Evolutionary conservation across 176 grass and related monocot species (phyloP).

Genomic region (Phoenix roebelenii): DNA sequence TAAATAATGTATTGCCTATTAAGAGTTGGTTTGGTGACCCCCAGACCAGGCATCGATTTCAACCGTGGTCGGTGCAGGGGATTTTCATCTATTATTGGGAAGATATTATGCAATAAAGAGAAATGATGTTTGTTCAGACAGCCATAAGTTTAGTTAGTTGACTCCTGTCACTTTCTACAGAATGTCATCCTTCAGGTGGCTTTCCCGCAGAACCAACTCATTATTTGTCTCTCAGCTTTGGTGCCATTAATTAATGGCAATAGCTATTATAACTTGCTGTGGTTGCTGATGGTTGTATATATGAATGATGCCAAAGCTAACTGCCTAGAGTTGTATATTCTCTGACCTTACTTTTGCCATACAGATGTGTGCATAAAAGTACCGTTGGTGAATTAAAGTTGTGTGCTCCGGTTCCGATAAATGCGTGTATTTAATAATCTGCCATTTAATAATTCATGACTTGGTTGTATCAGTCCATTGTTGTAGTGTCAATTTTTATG

Average conservation of each 20-base stretch:
- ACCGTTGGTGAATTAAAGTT: neutral
- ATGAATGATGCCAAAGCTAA: neutral
- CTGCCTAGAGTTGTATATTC: conserved; percentile 4
- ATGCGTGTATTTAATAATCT: too few relatives aligned
- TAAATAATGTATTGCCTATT: too few relatives aligned
- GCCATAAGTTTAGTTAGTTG: too few relatives aligned
- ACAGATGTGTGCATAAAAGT: neutral
- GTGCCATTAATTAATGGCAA: neutral
- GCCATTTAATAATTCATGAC: too few relatives aligned
- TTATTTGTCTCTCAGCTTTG: neutral
- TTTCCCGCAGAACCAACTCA: neutral
- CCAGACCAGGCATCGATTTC: too few relatives aligned
- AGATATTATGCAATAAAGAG: conserved; percentile 8
- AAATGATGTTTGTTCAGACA: neutral
- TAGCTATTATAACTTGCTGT: neutral
- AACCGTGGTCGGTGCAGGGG: too few relatives aligned
- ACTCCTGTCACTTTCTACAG: too few relatives aligned
- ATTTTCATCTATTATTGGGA: too few relatives aligned
- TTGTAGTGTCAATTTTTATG: too few relatives aligned
- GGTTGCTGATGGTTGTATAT: neutral
- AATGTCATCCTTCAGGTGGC: neutral
- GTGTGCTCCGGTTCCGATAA: neutral
- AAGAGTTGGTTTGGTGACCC: too few relatives aligned
- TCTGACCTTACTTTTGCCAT: neutral
- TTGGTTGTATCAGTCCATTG: too few relatives aligned